Evolutionary conservation across 23 red algal species (phyloP).

Genomic region (Gracilaria vermiculophylla): DNA sequence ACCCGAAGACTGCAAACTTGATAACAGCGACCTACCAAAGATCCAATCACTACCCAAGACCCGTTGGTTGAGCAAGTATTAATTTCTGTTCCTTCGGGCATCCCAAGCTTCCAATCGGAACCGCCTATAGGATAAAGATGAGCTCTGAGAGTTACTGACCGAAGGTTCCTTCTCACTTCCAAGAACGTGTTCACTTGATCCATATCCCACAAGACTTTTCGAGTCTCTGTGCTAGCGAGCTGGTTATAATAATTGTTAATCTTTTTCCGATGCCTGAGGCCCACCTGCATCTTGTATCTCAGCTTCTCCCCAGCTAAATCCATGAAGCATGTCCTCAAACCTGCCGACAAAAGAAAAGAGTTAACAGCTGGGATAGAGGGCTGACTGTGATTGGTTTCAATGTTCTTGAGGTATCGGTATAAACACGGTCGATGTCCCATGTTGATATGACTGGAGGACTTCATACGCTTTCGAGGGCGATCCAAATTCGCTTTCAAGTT

Average conservation of each 20-base stretch:
- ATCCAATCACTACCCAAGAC: background rate
- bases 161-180: background rate
- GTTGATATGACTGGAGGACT: background rate
- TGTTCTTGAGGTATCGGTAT: background rate
- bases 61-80: background rate
- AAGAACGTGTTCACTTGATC: constrained; percentile 14
- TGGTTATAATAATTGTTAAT: background rate
- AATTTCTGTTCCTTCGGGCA: background rate
- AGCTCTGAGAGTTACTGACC: background rate
- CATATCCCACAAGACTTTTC: constrained; percentile 10
- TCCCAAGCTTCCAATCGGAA: background rate
- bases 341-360: background rate
- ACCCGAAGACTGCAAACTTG: constrained; percentile 4
- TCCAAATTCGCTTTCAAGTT: background rate
- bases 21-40: background rate
- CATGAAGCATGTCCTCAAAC: background rate
- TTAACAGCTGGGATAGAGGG: background rate
- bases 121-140: constrained; percentile 9
- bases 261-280: background rate
- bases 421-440: background rate
- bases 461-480: background rate
- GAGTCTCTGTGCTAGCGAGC: background rate
- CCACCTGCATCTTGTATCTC: background rate
- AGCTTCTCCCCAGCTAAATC: background rate
- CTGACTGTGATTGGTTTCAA: background rate